Evolutionary conservation across 2,329 filamentous ascomycete species (phyloP), one percentile per base, ranked within the genome.

Genomic region (Massarina eburnea): DNA sequence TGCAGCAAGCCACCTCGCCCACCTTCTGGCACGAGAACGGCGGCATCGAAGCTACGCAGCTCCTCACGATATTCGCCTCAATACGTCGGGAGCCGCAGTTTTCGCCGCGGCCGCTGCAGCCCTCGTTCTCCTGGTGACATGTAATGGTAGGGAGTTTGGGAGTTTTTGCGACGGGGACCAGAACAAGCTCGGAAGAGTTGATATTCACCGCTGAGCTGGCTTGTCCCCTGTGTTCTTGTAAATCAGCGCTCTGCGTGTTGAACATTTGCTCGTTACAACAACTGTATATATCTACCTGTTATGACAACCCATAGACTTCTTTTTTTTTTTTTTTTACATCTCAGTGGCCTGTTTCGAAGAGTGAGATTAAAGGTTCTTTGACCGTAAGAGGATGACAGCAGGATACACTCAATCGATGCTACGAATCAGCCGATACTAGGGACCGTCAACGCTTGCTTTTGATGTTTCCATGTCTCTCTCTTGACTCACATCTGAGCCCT

Each of bases 21-120:
- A 61, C 58, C 1, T 70, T 70, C 26, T 70, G 67, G 67, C 60
- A 66, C 37, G 67, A 68, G 37, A 49, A 47, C 2, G 64, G 64
- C 1, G 64, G 59, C 1, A 40, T 66, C 2, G 67, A 70, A 42
- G 67, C 66, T 6, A 55, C 61, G 3, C 57, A 67, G 40, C 49
- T 70, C 1, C 52, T 70, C 2, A 48, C 56, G 1, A 46, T 70
- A n/a, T 68, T 68, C 36, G 64, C 67, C 2, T 57, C 61, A 15
- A 54, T 68, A 26, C 51, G 61, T 5, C 64, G 58, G 17, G 52
- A 54, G 3, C 15, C 34, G 0, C 40, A 15, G 7, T 48, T 53
- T 9, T 61, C 61, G 29, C 56, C 57, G 4, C 49, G 52, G 21
- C 57, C 58, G 2, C 41, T 68, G 24, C 57, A 62, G 30, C 56